Evolutionary conservation across 139 green algal genomes (phyloP).

Genomic region (Tetratostichococcus sp.): DNA sequence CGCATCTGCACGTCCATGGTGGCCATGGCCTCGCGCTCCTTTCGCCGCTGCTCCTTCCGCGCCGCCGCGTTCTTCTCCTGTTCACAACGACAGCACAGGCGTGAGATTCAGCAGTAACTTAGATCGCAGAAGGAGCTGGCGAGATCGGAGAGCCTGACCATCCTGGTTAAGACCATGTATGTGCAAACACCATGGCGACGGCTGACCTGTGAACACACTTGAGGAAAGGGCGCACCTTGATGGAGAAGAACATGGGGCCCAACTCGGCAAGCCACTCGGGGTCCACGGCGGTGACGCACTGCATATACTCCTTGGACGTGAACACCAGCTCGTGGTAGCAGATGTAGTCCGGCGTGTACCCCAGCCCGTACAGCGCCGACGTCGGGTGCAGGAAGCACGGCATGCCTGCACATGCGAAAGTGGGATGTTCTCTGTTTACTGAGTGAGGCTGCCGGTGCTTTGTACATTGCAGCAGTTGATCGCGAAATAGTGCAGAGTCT

Average conservation of each 20-base stretch:
- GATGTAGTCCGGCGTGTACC: slow-evolving; percentile 96
- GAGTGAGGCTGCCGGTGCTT: no score
- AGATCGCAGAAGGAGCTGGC: no score
- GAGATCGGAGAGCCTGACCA: no score
- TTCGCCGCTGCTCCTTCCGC: slow-evolving; percentile 60
- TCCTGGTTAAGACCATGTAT: no score
- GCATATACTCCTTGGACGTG: slow-evolving; percentile 88
- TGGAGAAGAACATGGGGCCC: slow-evolving; percentile 96
- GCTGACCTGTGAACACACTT: background rate
- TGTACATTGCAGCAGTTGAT: no score
- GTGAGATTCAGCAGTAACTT: no score
- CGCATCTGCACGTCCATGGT: slow-evolving; percentile 79
- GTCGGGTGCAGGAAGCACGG: slow-evolving; percentile 88
- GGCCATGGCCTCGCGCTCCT: slow-evolving; percentile 65
- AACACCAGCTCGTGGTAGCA: slow-evolving; percentile 96
- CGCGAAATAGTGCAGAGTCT: no score
- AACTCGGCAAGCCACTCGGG: slow-evolving; percentile 96
- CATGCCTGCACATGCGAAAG: slow-evolving; percentile 40
- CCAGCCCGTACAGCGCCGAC: slow-evolving; percentile 88
- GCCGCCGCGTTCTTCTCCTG: background rate
- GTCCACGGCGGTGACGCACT: slow-evolving; percentile 97
- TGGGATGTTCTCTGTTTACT: slow-evolving; percentile 11
- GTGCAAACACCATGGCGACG: no score
- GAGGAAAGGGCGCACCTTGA: slow-evolving; percentile 64
- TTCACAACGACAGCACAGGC: no score